A percentile compares a stretch with the other conserved stretches of the same genome.
These are phyloP conservation scores for Phytophthora vignae DNA, from an alignment of 352 stramenopile species.

Conservation along the genomic window DNA sequence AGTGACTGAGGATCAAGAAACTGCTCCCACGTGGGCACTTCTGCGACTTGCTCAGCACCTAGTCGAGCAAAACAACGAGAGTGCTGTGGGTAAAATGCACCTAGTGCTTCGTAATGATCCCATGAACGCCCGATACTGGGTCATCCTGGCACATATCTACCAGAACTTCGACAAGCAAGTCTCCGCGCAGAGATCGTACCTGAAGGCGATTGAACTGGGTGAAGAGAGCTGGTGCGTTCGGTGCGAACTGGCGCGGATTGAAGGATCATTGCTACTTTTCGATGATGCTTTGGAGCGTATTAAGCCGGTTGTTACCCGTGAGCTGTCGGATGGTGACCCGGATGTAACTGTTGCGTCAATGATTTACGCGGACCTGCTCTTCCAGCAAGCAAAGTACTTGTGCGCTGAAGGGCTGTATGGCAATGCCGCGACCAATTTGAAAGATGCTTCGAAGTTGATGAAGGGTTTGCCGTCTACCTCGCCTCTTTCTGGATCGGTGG, in stretches of 20 bases:
- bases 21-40: constrained; percentile 77
- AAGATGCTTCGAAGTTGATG: constrained; percentile 67
- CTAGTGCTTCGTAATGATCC: constrained; percentile 79
- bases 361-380: constrained; percentile 75
- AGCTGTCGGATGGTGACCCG: constrained; percentile 24
- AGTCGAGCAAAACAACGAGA: constrained; percentile 71
- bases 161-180: constrained; percentile 82
- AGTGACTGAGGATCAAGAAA: constrained; percentile 61
- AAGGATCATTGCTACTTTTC: constrained; percentile 74
- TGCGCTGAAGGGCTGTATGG: constrained; percentile 82
- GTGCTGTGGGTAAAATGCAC: constrained; percentile 74
- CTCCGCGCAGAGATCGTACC: constrained; percentile 82
- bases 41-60: constrained; percentile 76
- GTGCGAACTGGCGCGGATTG: constrained; percentile 83
- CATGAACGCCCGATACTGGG: constrained; percentile 70
- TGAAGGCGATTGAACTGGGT: constrained; percentile 77
- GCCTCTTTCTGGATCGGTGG: constrained; percentile 36
- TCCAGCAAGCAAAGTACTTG: constrained; percentile 80
- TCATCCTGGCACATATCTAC: constrained; percentile 82
- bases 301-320: constrained; percentile 45
- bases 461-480: constrained; percentile 40
- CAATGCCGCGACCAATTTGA: constrained; percentile 65
- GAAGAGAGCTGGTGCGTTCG: constrained; percentile 73
- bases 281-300: constrained; percentile 77
- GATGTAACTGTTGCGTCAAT: constrained; percentile 54